Evolutionary conservation across 2,329 filamentous ascomycete species (phyloP).

Genomic region (Parastagonospora avenae): DNA sequence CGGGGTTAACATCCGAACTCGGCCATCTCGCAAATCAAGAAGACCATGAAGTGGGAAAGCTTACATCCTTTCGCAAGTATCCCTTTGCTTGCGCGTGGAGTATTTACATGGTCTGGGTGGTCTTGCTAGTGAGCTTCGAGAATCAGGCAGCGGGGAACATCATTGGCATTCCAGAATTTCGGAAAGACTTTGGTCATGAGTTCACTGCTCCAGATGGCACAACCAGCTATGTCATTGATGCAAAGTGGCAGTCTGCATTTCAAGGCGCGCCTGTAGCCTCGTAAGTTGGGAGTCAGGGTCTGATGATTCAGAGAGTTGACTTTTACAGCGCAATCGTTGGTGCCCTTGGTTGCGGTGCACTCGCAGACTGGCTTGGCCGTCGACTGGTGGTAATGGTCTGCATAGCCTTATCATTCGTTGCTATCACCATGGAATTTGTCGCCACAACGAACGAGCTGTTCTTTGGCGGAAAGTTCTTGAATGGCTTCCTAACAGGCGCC

Average conservation of each 20-base stretch:
- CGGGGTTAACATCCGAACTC: slow-evolving; percentile 14
- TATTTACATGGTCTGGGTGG: slow-evolving; percentile 48
- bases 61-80: slow-evolving; percentile 31
- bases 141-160: slow-evolving; percentile 51
- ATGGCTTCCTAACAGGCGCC: slow-evolving; percentile 50
- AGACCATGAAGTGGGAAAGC: slow-evolving; percentile 30
- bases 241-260: slow-evolving; percentile 54
- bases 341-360: slow-evolving; percentile 39
- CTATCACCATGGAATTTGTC: slow-evolving; percentile 50
- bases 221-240: slow-evolving; percentile 48
- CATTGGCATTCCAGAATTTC: slow-evolving; percentile 53
- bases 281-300: slow-evolving; percentile 16
- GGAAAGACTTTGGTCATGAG: slow-evolving; percentile 51
- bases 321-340: slow-evolving; percentile 31
- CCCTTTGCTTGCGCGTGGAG: slow-evolving; percentile 45
- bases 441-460: slow-evolving; percentile 50
- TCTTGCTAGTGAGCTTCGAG: slow-evolving; percentile 50
- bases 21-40: slow-evolving; percentile 24
- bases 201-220: slow-evolving; percentile 32
- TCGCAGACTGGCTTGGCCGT: slow-evolving; percentile 48
- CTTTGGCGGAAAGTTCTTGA: slow-evolving; percentile 52
- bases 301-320: not conserved
- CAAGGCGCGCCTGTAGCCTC: slow-evolving; percentile 50
- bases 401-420: slow-evolving; percentile 45
- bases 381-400: slow-evolving; percentile 42